Evolutionary conservation across 2,329 filamentous ascomycete genomes (phyloP), one percentile per base, ranked within the genome.

Genomic region (Neospermospora avenae): DNA sequence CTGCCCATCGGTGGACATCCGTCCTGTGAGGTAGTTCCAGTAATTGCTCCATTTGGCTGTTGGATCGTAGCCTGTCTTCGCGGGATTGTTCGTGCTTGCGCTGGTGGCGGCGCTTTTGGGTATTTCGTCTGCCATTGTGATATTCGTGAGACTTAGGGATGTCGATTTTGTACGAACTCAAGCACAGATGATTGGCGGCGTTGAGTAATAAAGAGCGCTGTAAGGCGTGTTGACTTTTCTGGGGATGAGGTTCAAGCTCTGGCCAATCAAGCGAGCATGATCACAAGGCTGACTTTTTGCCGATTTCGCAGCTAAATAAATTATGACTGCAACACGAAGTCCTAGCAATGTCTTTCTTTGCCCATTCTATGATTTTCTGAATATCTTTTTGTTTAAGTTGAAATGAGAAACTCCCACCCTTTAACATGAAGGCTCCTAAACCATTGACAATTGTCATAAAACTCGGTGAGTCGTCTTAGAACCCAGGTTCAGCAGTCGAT

Each of bases 11-110:
- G 77, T 75, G 18, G 85, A 88, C 77, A 95, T 86, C 69, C 82
- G 80, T 58, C 90, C 89, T 16, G 89, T 85, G 53, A 96, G 79
- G 75, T 93, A 89, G 69, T 84, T 84, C 81, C 96, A 97, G 79
- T 92, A 89, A 78, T 90, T 96, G 73, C 88, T 83, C 88, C 91
- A 96, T 63, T 76, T 75, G 48, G 78, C 80, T 67, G 78, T 69
- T 55, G 85, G 84, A 74, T 86, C 82, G 78, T 87, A 87, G 66
- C 84, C 84, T 22, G 84, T 87, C 64, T 81, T 78, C 60, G 78
- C 73, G 44, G 84, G 84, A 74, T 87, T 82, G 74, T 87, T 87
- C 65, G 57, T 28, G 16, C 63, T 46, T 37, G 55, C 20, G 41
- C 64, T 59, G 24, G 59, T n/a, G 24, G 52, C 45, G 13, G 22